A percentile compares a stretch with the other conserved stretches of the same genome.
phyloP scores from a whole-genome alignment of 805 yeast species.

The Schizosaccharomyces pombe region ASM294v3 CU329670.1:188501-189000 shows the following conservation, averaged over 20 bases:
- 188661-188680: not conserved
- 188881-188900: no score
- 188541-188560: no score
- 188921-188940: conserved; percentile 87
- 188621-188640: not conserved
- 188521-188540: no score
- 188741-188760: not conserved
- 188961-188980: conserved; percentile 65
- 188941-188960: conserved; percentile 81
- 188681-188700: not conserved
- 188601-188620: not conserved
- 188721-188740: not conserved
- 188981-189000: conserved; percentile 70
- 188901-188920: conserved; percentile 23
- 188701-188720: not conserved
- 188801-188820: no score
- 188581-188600: no score
- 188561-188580: no score
- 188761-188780: not conserved
- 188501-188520: no score
- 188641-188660: not conserved
- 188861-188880: no score
- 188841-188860: no score
- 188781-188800: not conserved
- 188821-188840: no score